Base-by-base conservation (phyloP, 805 yeast species). In the Myxozyma neglecta region DNA sequence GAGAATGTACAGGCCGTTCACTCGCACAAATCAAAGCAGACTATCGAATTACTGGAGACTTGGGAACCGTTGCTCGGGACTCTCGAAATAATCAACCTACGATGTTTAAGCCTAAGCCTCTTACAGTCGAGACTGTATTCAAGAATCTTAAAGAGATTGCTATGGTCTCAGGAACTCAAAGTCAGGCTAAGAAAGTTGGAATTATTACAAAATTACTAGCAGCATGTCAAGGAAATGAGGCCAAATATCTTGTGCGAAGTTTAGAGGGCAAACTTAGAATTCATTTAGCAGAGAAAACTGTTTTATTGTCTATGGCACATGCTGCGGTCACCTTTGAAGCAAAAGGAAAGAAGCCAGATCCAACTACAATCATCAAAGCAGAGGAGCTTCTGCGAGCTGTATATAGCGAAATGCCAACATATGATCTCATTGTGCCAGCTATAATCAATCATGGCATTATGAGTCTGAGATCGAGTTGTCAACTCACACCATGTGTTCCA, bases 251-350 rank as follows among this genome's bases (percentile, higher is more conserved):
- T 64, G 88, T 94, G 64, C 81, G 99, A 68, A 89, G 96, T 6
- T 75, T 94, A 59, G 98, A 94, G 72, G 97, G 98, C 1, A 94
- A 93, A 68, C 77, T 94, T 64, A 81, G 99, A 68, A 94, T 94
- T 62, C 96, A 96, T 3, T 81, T 93, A 67, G 98, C 97, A 0
- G 98, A 93, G 69, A 93, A 93, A 71, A 88, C 97, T 0, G 96
- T 94, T 0, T 78, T 93, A 49, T 83, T 87, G 1, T 87, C 96
- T 0, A 76, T 94, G 50, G 88, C 97, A 0, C 94, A 90, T 71
- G 96, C 97, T 0, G 82, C 92, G 64, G 80, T 86, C 1, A 80
- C 81, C 16, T 82, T 79, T 73, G 97, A 92, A 67, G 68, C 7
- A 71, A 75, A 20, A 67, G 72, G 0, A 69, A 5, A 68, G 66